Base-by-base conservation (phyloP, 2,329 filamentous ascomycete genomes). In the Dryadomyces quercivorus region DNA sequence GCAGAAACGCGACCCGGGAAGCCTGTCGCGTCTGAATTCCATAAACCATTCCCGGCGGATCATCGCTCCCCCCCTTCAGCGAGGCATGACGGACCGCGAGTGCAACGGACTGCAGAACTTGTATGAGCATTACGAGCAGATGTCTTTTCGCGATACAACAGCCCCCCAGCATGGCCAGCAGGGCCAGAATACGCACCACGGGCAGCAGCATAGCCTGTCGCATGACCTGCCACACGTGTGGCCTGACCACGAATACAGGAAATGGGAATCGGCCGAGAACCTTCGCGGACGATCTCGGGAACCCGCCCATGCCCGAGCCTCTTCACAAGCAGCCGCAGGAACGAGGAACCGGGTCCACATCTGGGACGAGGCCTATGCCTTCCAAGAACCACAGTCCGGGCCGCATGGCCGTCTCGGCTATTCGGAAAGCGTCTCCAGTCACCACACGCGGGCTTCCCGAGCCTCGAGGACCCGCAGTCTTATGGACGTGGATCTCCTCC, bases 91-190 rank as follows among this genome's bases (percentile, higher is more conserved):
- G 5, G 40, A 34, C 9, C 47, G 31, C 1, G 48, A 54, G 6
- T 22, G 10, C 7, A 38, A 12, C 16, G 72, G 72, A 2, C 63
- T 80, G 21, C 69, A 76, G 46, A 73, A 74, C 52, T 66, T 82
- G 3, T 81, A 81, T 60, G 69, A 78, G 54, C 76, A 81, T 60
- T 81, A 82, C 60, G 78, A 81, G 62, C 72, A 78, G 59, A 75
- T 75, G 69, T 74, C 76, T 0, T 74, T 77, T 55, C 72, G 72
- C 15, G 65, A 75, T 43, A 64, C 73, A 2, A 63, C 70, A 45
- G 61, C 61, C 43, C 65, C 56, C 5, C 21, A 47, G n/a, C 3
- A 43, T 2, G 10, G 21, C 26, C 20, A 22, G 10, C 26, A 34
- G 15, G 9, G 12, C 16, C 52, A 43, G n/a, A n/a, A n/a, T n/a